Evolutionary conservation across 257 asterid genomes (phyloP), one percentile per base, ranked within the genome.

Genomic region (Verbena officinalis): DNA sequence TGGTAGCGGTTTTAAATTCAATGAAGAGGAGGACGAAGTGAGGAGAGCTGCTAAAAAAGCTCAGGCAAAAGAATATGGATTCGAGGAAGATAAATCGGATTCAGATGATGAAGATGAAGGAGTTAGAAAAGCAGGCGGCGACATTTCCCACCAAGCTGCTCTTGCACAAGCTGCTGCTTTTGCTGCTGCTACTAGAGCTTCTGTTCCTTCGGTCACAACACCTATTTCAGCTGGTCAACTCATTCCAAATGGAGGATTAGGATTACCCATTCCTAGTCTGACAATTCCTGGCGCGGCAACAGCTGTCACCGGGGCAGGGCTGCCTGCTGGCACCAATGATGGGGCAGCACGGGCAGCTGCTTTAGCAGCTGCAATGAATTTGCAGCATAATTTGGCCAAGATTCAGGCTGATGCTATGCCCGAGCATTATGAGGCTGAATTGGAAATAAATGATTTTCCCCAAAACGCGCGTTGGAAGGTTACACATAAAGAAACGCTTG

Each of bases 391-490:
- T 73, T 74, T 91, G 72, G 96, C 96, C 0, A 91, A 79, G 95
- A 81, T 91, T 75, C 96, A 86, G 68, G 93, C 87, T 3, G 95
- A 84, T 72, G 90, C 91, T 20, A 53, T 88, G 84, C 95, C 96
- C 11, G 95, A 86, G 68, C 95, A 88, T 69, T 91, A 84, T 60
- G 95, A 84, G 64, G 97, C 96, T 1, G 97, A 88, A 59, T 69
- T 91, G 81, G 98, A 91, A 68, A 91, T 91, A 22, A 91, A 91
- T 40, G 96, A 91, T 72, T 91, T 91, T 31, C 98, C 96, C 1
- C 98, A 91, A 75, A 86, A 91, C 77, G 96, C 98, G 31, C 91
- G 98, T 17, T 91, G 98, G 98, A 91, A 86, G 83, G 95, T 91
- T 67, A 91, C 98, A 0, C 98, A 91, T 75, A 91, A 91, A 76